Conservation (phyloP, 2,329 filamentous ascomycete species). For the Penicillium janthinellum region DNA sequence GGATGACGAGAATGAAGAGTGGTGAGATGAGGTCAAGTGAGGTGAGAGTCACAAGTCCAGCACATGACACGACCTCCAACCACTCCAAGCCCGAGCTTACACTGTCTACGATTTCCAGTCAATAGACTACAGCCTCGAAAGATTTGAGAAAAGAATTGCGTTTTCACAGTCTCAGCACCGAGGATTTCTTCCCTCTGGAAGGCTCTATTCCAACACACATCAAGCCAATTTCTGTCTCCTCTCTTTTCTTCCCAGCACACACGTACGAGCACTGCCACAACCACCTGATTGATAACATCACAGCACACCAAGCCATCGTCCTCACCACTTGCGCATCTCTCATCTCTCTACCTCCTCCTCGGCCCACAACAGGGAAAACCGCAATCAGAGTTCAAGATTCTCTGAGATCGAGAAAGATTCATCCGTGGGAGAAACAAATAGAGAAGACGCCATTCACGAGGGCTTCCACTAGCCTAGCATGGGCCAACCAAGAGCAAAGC, state of each 20-base stretch:
- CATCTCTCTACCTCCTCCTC: slow-evolving; percentile 38
- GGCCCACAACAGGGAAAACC: slow-evolving; percentile 28
- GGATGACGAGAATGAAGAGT: not conserved
- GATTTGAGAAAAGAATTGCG: slow-evolving; percentile 20
- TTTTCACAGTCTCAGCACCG: slow-evolving; percentile 30
- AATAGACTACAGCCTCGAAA: not conserved
- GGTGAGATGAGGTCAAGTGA: not conserved
- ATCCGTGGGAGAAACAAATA: slow-evolving; percentile 39
- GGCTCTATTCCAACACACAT: slow-evolving; percentile 24
- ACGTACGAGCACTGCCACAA: slow-evolving; percentile 2
- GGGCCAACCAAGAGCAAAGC: not conserved
- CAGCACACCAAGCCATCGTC: slow-evolving; percentile 15
- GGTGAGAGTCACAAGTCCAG: not conserved
- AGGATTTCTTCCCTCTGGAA: slow-evolving; percentile 24
- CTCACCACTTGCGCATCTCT: slow-evolving; percentile 24
- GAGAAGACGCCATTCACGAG: slow-evolving; percentile 47
- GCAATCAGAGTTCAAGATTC: slow-evolving; percentile 31
- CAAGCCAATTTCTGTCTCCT: slow-evolving; percentile 12
- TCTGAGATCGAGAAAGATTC: slow-evolving; percentile 36
- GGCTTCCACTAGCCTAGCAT: slow-evolving; percentile 7
- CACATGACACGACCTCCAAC: not conserved
- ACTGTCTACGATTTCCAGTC: not conserved
- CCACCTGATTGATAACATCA: not conserved
- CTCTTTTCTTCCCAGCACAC: slow-evolving; percentile 25
- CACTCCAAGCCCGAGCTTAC: not conserved